Evolutionary conservation across 306 rosid species (phyloP).

Genomic region (Inga leiocalycina): DNA sequence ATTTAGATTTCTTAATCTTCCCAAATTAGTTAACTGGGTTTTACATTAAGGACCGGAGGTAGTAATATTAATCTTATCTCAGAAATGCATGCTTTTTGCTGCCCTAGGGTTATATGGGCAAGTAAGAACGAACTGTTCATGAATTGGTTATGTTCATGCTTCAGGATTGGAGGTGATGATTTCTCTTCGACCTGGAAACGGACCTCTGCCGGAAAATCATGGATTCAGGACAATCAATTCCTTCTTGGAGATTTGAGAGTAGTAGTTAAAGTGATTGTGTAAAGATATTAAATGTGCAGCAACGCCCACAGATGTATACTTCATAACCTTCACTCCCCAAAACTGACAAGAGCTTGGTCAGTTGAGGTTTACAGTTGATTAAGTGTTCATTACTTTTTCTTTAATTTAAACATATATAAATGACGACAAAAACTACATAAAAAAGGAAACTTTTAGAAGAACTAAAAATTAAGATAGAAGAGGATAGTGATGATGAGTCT

Average conservation of each 20-base stretch:
- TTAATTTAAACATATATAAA: not conserved
- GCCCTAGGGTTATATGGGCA: conserved; percentile 5
- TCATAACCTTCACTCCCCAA: conserved; percentile 27
- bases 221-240: conserved; percentile 78
- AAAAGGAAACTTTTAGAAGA: too few species aligned
- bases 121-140: conserved; percentile 19
- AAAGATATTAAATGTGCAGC: conserved; percentile 32
- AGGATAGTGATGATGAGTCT: too few species aligned
- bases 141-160: conserved; percentile 24
- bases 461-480: too few species aligned
- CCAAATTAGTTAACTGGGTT: too few species aligned
- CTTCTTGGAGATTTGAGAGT: conserved; percentile 60
- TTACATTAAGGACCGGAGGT: too few species aligned
- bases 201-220: conserved; percentile 79
- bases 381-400: not conserved
- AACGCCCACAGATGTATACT: conserved; percentile 4
- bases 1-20: too few species aligned
- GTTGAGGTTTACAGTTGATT: not conserved
- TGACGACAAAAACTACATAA: not conserved
- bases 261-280: conserved; percentile 20
- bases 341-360: conserved; percentile 2
- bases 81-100: conserved; percentile 6
- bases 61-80: too few species aligned
- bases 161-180: conserved; percentile 80
- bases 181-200: conserved; percentile 89